Evolutionary conservation across 257 asterid genomes (phyloP).

Genomic region (Ophiorrhiza pumila): DNA sequence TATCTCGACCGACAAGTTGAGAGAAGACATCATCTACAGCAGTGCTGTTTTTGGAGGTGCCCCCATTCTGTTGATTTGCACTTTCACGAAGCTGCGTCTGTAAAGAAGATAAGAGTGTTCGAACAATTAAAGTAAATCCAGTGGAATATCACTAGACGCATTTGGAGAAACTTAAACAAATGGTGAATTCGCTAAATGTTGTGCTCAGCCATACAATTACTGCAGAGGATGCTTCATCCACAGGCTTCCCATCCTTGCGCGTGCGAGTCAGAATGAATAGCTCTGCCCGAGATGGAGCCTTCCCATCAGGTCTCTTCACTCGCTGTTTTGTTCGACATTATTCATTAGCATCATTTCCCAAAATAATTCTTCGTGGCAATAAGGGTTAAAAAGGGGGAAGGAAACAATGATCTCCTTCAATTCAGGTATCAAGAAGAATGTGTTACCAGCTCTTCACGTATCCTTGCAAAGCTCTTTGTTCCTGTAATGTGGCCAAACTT

Average conservation of each 20-base stretch:
- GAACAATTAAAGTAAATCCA: slow-evolving; percentile 1
- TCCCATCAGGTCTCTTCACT: slow-evolving; percentile 30
- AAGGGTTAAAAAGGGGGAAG: neutral
- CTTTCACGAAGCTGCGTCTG: slow-evolving; percentile 17
- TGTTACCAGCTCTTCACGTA: slow-evolving; percentile 42
- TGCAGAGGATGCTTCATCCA: slow-evolving; percentile 32
- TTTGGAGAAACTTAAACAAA: slow-evolving; percentile 3
- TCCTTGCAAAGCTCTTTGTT: slow-evolving; percentile 39
- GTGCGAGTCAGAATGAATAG: slow-evolving; percentile 43
- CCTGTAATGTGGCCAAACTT: slow-evolving; percentile 33
- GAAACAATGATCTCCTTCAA: neutral
- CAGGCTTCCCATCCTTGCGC: slow-evolving; percentile 39
- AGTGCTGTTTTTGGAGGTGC: neutral
- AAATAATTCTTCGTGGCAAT: neutral
- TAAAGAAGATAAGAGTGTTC: slow-evolving; percentile 1
- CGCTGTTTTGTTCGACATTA: slow-evolving; percentile 20
- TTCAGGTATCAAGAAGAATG: neutral
- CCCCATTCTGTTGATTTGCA: slow-evolving; percentile 7
- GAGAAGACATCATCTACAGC: slow-evolving; percentile 9
- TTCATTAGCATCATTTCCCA: slow-evolving; percentile 1
- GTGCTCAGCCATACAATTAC: slow-evolving; percentile 29
- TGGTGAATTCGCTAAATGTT: slow-evolving; percentile 3
- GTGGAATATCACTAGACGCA: neutral
- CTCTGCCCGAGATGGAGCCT: slow-evolving; percentile 38
- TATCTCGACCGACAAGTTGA: slow-evolving; percentile 19